Conservation (phyloP, 2,329 filamentous ascomycete species). For the Sclerotinia subarctica region DNA sequence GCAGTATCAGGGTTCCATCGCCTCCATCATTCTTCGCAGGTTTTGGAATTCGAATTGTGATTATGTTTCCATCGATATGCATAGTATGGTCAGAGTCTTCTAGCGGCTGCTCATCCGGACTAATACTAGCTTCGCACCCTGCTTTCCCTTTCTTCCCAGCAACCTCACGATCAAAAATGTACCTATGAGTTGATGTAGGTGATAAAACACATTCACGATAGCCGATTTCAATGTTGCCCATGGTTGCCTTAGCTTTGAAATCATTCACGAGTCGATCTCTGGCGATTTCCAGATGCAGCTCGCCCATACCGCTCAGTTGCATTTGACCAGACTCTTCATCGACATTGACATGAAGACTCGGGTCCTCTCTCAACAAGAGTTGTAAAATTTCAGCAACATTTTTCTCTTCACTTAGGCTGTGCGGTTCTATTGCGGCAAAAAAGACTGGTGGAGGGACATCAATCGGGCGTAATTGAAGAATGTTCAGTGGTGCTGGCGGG, state of each 20-base stretch:
- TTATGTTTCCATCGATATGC: slow-evolving; percentile 68
- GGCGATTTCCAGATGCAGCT: slow-evolving; percentile 91
- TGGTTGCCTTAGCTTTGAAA: slow-evolving; percentile 79
- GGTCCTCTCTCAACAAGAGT: slow-evolving; percentile 84
- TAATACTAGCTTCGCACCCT: slow-evolving; percentile 65
- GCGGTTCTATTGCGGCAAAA: slow-evolving; percentile 87
- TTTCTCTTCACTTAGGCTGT: slow-evolving; percentile 75
- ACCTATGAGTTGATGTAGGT: slow-evolving; percentile 54
- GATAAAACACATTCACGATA: slow-evolving; percentile 79
- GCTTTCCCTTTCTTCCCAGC: slow-evolving; percentile 78
- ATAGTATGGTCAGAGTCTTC: slow-evolving; percentile 44
- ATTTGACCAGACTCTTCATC: slow-evolving; percentile 93
- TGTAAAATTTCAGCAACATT: slow-evolving; percentile 72
- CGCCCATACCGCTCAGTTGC: slow-evolving; percentile 92
- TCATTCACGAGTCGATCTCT: slow-evolving; percentile 83
- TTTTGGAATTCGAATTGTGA: slow-evolving; percentile 49
- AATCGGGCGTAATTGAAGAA: slow-evolving; percentile 80
- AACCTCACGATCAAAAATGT: slow-evolving; percentile 73
- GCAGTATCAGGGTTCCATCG: slow-evolving; percentile 45
- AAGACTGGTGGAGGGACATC: slow-evolving; percentile 91
- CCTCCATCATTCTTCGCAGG: slow-evolving; percentile 37
- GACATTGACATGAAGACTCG: slow-evolving; percentile 78
- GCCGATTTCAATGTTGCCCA: slow-evolving; percentile 90
- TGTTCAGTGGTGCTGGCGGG: slow-evolving; percentile 66
- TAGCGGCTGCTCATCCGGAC: slow-evolving; percentile 52